phyloP scores from a whole-genome alignment of 805 yeast species.

The Teunomyces atbi region DNA sequence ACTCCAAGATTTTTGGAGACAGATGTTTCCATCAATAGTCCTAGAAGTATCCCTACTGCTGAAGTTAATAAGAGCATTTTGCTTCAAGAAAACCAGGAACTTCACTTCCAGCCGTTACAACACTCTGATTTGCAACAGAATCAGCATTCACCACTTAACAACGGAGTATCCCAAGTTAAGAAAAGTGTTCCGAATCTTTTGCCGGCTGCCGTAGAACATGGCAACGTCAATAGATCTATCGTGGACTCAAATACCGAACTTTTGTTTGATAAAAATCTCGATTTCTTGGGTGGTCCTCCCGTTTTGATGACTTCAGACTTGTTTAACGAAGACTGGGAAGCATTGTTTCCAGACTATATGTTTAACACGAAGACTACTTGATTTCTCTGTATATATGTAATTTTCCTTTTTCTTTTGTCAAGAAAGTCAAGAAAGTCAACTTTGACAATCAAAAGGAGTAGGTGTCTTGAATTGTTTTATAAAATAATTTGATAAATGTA shows the following conservation, averaged over 20 bases:
- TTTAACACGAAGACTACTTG: conserved; percentile 20
- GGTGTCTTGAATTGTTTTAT: neutral
- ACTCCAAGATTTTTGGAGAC: neutral
- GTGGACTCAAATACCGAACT: conserved; percentile 19
- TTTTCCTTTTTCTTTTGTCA: neutral
- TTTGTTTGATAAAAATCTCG: conserved; percentile 27
- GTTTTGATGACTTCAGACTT: conserved; percentile 50
- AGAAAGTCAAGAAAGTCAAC: neutral
- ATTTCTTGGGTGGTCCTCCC: conserved; percentile 52
- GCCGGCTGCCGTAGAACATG: neutral
- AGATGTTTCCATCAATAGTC: neutral
- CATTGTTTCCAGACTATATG: conserved; percentile 47
- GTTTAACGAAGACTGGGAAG: conserved; percentile 49
- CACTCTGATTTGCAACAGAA: neutral
- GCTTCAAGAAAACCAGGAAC: neutral
- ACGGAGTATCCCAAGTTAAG: neutral
- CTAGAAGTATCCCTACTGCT: neutral
- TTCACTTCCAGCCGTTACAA: neutral
- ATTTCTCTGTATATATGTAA: neutral
- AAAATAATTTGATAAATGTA: neutral
- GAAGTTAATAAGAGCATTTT: conserved; percentile 1
- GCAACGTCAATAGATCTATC: conserved; percentile 11
- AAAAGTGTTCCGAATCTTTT: neutral
- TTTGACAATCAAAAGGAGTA: neutral
- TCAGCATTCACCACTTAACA: neutral